A percentile compares a stretch with the other conserved stretches of the same genome.
Conservation (phyloP, 345 rosid genomes). For the Rhodamnia rubescens region DNA sequence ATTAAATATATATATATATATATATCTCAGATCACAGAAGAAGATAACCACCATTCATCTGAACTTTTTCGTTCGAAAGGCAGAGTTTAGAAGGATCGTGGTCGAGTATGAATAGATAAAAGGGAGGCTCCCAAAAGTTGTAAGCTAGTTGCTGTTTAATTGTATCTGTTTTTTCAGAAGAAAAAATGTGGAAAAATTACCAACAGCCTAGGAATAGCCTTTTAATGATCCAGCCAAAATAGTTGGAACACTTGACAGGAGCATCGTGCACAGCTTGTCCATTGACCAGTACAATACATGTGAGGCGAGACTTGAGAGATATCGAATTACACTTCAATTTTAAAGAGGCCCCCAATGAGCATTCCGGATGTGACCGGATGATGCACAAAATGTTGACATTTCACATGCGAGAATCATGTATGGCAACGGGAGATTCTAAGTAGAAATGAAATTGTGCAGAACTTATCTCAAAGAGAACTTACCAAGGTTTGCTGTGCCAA, state of each 20-base stretch:
- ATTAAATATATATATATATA: too few relatives aligned
- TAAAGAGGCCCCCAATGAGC: background rate
- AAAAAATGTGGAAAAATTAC: background rate
- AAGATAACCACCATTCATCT: background rate
- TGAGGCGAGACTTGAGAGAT: background rate
- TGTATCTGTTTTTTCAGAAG: background rate
- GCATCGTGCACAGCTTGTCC: background rate
- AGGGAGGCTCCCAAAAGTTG: background rate
- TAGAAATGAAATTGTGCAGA: background rate
- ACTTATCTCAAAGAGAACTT: background rate
- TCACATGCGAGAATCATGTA: background rate
- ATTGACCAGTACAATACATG: background rate
- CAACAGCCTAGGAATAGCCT: background rate
- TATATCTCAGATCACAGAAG: background rate
- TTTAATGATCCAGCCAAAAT: background rate
- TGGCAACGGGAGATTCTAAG: background rate
- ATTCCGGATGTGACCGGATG: background rate
- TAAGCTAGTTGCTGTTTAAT: background rate
- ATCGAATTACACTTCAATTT: background rate
- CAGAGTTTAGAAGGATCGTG: background rate
- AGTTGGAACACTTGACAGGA: background rate
- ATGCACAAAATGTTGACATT: background rate
- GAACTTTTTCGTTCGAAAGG: too few relatives aligned
- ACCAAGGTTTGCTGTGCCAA: constrained; percentile 7
- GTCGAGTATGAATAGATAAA: background rate